Base-by-base conservation (phyloP, 495 filamentous ascomycete genomes). In the Letharia lupina region DNA sequence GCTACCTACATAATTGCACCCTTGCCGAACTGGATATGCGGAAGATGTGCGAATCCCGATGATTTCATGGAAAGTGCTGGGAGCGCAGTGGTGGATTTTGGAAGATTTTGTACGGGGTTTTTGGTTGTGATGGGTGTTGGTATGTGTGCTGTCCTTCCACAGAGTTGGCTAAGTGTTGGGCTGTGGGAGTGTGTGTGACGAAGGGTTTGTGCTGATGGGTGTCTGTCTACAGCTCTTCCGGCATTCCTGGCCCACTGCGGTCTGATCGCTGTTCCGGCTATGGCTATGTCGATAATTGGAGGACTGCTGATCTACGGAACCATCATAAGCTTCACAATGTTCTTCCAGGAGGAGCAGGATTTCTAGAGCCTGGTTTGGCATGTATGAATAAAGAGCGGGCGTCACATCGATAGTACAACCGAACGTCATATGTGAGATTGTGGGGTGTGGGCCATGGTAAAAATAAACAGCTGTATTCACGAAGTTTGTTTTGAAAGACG, bases 81-180 rank as follows among this genome's bases (percentile, higher is more conserved):
- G 39, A 90, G 83, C 70, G 91, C 87, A 2, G 78, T 93, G 39
- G 81, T 96, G 42, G 94, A 98, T 74, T 89, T 98, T 75, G 94
- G 94, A 41, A 83, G 91, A 68, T 98, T 98, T 77, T 83, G 91
- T 75, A 98, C 94, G 1, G 94, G 95, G 1, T 97, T 98, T 69
- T 78, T 98, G 77, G 92, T 98, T n/a, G 83, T 97, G 41, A 96
- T 96, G 92, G 94, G 94, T 16, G 86, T 98, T 77, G 94, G 94
- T 98, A 81, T 69, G 90, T 85, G 44, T 8, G 4, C 42, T 50
- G 15, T 20, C 20, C 20, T 40, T 52, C 31, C 16, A 10, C 18
- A n/a, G 0, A 20, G 1, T 2, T 12, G n/a, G 56, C 41, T 7
- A 8, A 28, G 10, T 5, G 2, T 33, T 18, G 41, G 1, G 4